Percentiles rank a stretch among this genome's conserved stretches.
Conservation (phyloP, 2,329 filamentous ascomycete species). For the Xylaria digitata region DNA sequence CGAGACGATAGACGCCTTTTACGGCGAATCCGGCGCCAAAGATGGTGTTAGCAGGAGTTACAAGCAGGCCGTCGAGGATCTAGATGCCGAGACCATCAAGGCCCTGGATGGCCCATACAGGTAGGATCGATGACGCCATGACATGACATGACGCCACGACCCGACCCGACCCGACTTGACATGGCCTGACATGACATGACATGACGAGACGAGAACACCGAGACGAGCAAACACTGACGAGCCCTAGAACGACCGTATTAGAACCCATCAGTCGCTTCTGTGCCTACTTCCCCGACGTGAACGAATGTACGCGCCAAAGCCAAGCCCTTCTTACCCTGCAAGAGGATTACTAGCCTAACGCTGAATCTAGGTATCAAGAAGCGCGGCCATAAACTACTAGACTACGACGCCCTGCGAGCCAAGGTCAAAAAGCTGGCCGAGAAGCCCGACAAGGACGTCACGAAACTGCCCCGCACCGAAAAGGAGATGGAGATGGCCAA, state of each 20-base stretch:
- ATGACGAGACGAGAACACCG: neutral
- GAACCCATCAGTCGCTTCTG: conserved; percentile 97
- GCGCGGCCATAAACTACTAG: conserved; percentile 96
- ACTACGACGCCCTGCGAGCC: conserved; percentile 95
- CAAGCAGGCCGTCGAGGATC: conserved; percentile 97
- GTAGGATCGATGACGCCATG: conserved; percentile 53
- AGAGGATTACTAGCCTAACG: conserved; percentile 36
- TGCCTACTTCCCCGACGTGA: conserved; percentile 98
- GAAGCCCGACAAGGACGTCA: conserved; percentile 98
- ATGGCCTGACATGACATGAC: neutral
- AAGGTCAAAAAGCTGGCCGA: conserved; percentile 97
- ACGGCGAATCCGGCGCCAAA: conserved; percentile 92
- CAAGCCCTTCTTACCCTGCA: neutral
- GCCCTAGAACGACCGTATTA: conserved; percentile 81
- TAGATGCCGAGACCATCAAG: conserved; percentile 98
- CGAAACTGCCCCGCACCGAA: conserved; percentile 93
- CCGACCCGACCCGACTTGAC: too few relatives aligned
- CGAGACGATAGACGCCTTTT: conserved; percentile 99
- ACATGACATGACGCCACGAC: too few relatives aligned
- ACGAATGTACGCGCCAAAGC: conserved; percentile 76
- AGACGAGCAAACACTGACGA: conserved; percentile 11
- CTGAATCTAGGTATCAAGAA: conserved; percentile 86
- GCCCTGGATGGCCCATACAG: conserved; percentile 95
- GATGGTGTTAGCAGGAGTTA: conserved; percentile 97
- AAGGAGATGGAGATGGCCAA: conserved; percentile 97